Percentiles rank a stretch among this genome's conserved stretches.
Conservation (phyloP, 129 eudicot genomes). For the Flaveria bidentis region DNA sequence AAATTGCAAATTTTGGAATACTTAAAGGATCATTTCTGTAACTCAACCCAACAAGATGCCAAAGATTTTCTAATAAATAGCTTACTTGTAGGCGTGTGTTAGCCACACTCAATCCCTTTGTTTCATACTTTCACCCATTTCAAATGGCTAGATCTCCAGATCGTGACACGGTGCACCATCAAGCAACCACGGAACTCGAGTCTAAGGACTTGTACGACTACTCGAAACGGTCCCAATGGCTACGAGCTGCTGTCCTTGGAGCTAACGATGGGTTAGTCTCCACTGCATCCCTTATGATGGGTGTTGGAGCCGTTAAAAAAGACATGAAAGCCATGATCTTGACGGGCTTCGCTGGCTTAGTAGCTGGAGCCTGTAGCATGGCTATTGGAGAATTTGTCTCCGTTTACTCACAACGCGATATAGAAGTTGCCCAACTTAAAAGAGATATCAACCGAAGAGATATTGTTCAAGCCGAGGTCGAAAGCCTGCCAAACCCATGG, state of each 20-base stretch:
- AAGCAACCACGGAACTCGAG: constrained; percentile 26
- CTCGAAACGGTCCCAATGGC: constrained; percentile 61
- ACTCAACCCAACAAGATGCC: not conserved
- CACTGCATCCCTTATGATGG: constrained; percentile 64
- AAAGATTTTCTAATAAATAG: constrained; percentile 27
- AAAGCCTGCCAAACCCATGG: constrained; percentile 49
- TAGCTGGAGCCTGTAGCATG: constrained; percentile 69
- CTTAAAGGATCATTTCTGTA: constrained; percentile 31
- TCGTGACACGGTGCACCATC: constrained; percentile 23
- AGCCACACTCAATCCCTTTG: constrained; percentile 33
- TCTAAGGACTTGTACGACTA: constrained; percentile 42
- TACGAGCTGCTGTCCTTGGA: constrained; percentile 70
- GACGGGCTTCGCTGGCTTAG: constrained; percentile 66
- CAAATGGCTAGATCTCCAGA: constrained; percentile 22
- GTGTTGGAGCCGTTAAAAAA: constrained; percentile 62
- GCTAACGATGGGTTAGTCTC: constrained; percentile 68
- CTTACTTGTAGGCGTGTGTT: constrained; percentile 37
- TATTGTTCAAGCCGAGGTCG: constrained; percentile 22
- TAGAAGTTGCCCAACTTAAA: constrained; percentile 52
- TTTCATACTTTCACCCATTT: not conserved
- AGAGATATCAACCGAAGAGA: constrained; percentile 32
- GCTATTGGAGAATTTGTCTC: constrained; percentile 70
- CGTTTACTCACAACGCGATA: constrained; percentile 61
- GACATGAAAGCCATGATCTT: constrained; percentile 58
- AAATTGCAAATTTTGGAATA: constrained; percentile 20